Base-by-base conservation (phyloP, 495 filamentous ascomycete genomes). In the Lineolata rhizophorae region DNA sequence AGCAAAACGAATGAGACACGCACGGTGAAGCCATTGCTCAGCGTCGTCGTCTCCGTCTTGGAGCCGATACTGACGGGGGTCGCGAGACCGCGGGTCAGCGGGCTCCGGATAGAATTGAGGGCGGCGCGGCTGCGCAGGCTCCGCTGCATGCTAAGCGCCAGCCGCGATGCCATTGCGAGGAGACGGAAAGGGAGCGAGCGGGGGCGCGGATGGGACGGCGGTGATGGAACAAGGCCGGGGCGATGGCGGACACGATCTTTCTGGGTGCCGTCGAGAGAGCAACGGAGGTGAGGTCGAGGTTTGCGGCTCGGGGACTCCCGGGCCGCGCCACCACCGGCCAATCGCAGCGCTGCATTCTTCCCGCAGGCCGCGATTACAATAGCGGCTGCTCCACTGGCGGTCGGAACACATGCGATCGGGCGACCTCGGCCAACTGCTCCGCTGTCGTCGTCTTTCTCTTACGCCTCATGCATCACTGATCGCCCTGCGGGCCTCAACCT, bases 1-100 rank as follows among this genome's bases (percentile, higher is more conserved):
- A n/a, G n/a, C n/a, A n/a, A n/a, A n/a, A n/a, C n/a, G n/a, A n/a
- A n/a, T n/a, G n/a, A n/a, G 6, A 8, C 6, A 32, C 30, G 15
- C 11, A 95, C 87, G 35, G 87, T 97, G 55, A 97, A 67, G 46
- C 87, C 87, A 66, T 95, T 97, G 55, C 73, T 78, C 49, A 99
- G 64, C 18, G 87, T 99, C 20, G 87, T 99, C 46, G 72, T 81
- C 64, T 94, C 71, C 40, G 83, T 93, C 59, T 74, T 84, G 54
- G 67, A 56, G 45, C 70, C 61, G 60, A 70, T 54, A 50, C 56
- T 51, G 44, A 85, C 70, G 29, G 81, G 82, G 30, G 83, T 81
- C 46, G 84, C 82, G 46, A 92, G 77, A 46, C 76, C 74, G 64
- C 83, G 70, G 52, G 63, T 70, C 49, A 80, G 59, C 40, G 76